phyloP scores from a whole-genome alignment of 352 stramenopile species.

The Phytophthora lateralis region DNA sequence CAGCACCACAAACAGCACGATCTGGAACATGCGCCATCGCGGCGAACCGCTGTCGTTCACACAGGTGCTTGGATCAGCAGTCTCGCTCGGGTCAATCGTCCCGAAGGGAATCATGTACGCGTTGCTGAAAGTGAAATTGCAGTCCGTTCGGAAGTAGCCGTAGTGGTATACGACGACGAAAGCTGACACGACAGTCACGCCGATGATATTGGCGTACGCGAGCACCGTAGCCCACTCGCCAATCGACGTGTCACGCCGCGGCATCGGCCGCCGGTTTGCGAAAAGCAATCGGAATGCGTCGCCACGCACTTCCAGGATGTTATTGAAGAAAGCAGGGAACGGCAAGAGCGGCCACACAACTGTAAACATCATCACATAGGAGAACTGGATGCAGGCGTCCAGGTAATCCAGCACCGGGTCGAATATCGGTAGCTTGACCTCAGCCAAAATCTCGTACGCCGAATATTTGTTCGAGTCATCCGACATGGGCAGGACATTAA shows the following conservation, averaged over 20 bases:
- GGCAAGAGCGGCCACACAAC: constrained; percentile 89
- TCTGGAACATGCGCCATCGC: constrained; percentile 79
- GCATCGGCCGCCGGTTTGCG: constrained; percentile 80
- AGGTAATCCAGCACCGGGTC: constrained; percentile 88
- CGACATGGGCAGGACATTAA: constrained; percentile 70
- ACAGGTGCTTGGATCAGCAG: constrained; percentile 43
- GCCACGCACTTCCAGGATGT: constrained; percentile 85
- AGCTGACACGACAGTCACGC: constrained; percentile 78
- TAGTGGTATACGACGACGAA: constrained; percentile 89
- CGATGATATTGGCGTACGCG: constrained; percentile 87
- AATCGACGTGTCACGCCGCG: constrained; percentile 80
- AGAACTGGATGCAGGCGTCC: constrained; percentile 90
- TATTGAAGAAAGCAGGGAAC: constrained; percentile 87
- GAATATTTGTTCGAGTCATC: constrained; percentile 89
- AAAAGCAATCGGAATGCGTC: constrained; percentile 86
- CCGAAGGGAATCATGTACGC: constrained; percentile 82
- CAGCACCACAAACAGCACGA: constrained; percentile 81
- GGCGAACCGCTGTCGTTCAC: constrained; percentile 46
- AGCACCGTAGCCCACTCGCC: constrained; percentile 86
- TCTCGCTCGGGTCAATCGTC: constrained; percentile 45
- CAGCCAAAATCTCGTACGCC: constrained; percentile 85
- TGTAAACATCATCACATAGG: constrained; percentile 92
- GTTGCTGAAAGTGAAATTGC: constrained; percentile 75
- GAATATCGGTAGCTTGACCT: constrained; percentile 84
- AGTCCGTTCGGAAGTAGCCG: constrained; percentile 75